Evolutionary conservation across 345 rosid genomes (phyloP), one percentile per base, ranked within the genome.

Genomic region (Clarkia xantiana): DNA sequence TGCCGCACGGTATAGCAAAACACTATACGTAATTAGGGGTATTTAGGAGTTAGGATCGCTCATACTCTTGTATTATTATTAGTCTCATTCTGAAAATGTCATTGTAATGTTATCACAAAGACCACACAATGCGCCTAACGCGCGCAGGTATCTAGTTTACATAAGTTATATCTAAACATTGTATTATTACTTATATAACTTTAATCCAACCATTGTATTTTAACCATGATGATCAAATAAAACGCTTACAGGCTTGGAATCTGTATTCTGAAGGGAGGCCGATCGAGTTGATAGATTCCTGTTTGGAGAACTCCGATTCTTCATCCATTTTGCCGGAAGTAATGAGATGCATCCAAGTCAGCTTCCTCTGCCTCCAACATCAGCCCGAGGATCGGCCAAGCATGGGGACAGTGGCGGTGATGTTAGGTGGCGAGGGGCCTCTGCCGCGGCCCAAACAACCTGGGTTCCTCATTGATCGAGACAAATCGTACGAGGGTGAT

Each of bases 191-290:
- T n/a, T n/a, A n/a, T n/a, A n/a, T n/a, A n/a, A n/a, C n/a, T n/a
- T n/a, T n/a, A n/a, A n/a, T n/a, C n/a, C n/a, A n/a, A n/a, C n/a
- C n/a, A n/a, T n/a, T n/a, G n/a, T n/a, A n/a, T n/a, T n/a, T n/a
- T n/a, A n/a, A n/a, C n/a, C n/a, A n/a, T n/a, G n/a, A n/a, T n/a
- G n/a, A n/a, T n/a, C n/a, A n/a, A n/a, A n/a, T n/a, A n/a, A n/a
- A n/a, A n/a, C n/a, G n/a, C n/a, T n/a, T 64, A 0, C 34, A 76
- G 81, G 75, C 74, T 19, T 75, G 77, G 74, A 63, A 36, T 23
- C 12, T 71, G 6, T 66, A 62, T 62, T 45, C 55, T 6, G 74
- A 64, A 56, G 71, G 60, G 11, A 66, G 51, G 47, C 49, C 66
- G 3, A 3, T 57, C 22, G 72, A 71, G 25, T 51, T 69, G 19